These are phyloP conservation scores for Aegilops sharonensis DNA, from an alignment of 176 grass and related monocot genomes.

Conservation along the genomic window DNA sequence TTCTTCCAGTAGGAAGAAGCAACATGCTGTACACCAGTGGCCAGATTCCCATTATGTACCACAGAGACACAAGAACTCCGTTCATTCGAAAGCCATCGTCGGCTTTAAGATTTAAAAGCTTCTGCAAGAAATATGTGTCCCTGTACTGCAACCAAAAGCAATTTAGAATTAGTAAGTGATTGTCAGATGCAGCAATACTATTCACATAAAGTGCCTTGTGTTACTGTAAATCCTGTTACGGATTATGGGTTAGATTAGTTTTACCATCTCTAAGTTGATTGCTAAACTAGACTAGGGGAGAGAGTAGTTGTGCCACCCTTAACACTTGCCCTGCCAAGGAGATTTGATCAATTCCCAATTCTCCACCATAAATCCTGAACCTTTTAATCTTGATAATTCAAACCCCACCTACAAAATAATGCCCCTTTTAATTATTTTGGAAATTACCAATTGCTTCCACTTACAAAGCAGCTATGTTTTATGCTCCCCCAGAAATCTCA, in stretches of 20 bases:
- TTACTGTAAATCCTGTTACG: background rate
- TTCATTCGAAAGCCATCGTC: slow-evolving; percentile 96
- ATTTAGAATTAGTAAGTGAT: background rate
- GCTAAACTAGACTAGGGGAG: background rate
- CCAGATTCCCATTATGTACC: slow-evolving; percentile 94
- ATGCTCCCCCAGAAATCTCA: too few species aligned
- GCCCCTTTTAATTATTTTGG: too few species aligned
- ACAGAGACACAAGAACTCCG: slow-evolving; percentile 71
- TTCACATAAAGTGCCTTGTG: background rate
- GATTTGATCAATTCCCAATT: too few species aligned
- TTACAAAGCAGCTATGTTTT: too few species aligned
- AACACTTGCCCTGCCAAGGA: too few species aligned
- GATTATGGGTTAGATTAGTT: background rate
- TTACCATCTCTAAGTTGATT: background rate
- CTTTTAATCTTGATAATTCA: too few species aligned
- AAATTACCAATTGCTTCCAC: too few species aligned
- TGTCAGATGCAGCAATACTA: background rate
- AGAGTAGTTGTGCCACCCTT: background rate
- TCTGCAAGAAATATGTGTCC: slow-evolving; percentile 81
- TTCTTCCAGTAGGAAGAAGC: slow-evolving; percentile 70
- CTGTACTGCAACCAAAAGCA: slow-evolving; percentile 62
- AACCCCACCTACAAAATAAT: too few species aligned
- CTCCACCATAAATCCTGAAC: too few species aligned
- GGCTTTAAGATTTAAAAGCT: slow-evolving; percentile 67
- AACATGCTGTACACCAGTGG: slow-evolving; percentile 86